Base-by-base conservation (phyloP, 2,329 filamentous ascomycete genomes). In the Aciculosporium take region DNA sequence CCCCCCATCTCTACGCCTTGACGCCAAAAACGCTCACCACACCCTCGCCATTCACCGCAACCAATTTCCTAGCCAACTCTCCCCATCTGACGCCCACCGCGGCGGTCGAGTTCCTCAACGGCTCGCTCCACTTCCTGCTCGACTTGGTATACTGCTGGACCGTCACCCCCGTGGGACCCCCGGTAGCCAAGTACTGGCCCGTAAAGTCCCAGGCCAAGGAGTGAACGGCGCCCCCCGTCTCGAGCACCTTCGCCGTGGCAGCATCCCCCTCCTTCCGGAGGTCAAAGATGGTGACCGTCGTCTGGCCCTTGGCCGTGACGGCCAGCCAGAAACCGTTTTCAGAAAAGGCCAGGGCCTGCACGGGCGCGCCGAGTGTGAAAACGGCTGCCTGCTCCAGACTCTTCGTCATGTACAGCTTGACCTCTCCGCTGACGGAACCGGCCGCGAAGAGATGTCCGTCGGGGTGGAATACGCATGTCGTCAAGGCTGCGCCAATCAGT, bases 321-420 rank as follows among this genome's bases (percentile, higher is more conserved):
- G 89, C 89, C 48, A 98, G 79, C 85, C 88, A 96, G 53, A 84
- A 94, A 20, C 91, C 91, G 52, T 98, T 98, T 61, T 98, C 91
- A 0, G 88, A 95, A 63, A 98, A 98, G 44, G 74, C 71, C 31
- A 98, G 65, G 9, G 78, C 75, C 52, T 84, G 76, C 3, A 95
- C 72, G 0, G 87, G 78, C 0, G 78, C 76, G 7, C 72, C 75
- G 1, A 81, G 63, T 17, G 63, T 66, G 60, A 93, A 94, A 42
- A 75, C 78, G 23, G 85, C 85, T 23, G 85, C 84, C 49, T 78
- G 72, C 45, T 80, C 74, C 29, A 87, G 81, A 0, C 76, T 83
- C 60, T 83, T 88, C 50, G 87, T 81, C 61, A 94, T 84, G 63
- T 84, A 96, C 40, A 98, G 74, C 59, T 88, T 85, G 58, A 98